A percentile compares a stretch with the other conserved stretches of the same genome.
phyloP scores from a whole-genome alignment of 352 stramenopile genomes.

The Pythium phragmitis region DNA sequence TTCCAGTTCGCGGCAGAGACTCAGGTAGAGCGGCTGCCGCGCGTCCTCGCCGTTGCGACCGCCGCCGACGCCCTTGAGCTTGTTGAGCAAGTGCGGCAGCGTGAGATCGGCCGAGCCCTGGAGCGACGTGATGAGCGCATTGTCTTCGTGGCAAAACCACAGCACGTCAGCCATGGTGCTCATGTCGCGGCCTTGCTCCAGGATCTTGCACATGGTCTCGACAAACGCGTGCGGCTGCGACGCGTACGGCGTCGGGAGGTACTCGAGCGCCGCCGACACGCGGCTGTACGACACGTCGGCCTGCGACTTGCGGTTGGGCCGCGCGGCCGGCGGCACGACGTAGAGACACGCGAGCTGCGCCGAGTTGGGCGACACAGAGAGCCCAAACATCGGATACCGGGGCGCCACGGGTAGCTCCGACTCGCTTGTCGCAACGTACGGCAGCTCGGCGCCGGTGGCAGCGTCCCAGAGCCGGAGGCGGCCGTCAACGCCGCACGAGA shows the following conservation, averaged over 20 bases:
- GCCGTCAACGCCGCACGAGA: slow-evolving; percentile 62
- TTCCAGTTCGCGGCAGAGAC: slow-evolving; percentile 58
- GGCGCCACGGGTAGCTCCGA: not conserved
- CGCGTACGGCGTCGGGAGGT: slow-evolving; percentile 58
- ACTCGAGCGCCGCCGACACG: slow-evolving; percentile 72
- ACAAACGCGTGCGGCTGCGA: slow-evolving; percentile 43
- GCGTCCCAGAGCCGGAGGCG: slow-evolving; percentile 67
- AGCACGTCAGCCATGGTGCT: slow-evolving; percentile 73
- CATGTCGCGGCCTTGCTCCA: slow-evolving; percentile 52
- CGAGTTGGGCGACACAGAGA: slow-evolving; percentile 70
- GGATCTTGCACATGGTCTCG: slow-evolving; percentile 45
- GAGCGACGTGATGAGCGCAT: slow-evolving; percentile 49
- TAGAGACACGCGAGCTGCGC: slow-evolving; percentile 64
- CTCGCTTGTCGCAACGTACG: slow-evolving; percentile 16
- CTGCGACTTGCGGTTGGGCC: slow-evolving; percentile 78
- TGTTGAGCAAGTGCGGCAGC: slow-evolving; percentile 58
- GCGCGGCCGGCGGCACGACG: slow-evolving; percentile 73
- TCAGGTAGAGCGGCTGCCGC: slow-evolving; percentile 58
- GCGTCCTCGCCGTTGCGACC: slow-evolving; percentile 25
- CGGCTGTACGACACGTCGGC: slow-evolving; percentile 84
- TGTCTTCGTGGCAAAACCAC: slow-evolving; percentile 80
- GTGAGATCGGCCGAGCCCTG: slow-evolving; percentile 46
- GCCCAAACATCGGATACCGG: slow-evolving; percentile 64
- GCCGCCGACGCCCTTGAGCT: slow-evolving; percentile 37
- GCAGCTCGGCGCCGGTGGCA: slow-evolving; percentile 30